These are phyloP conservation scores for Talaromyces islandicus DNA, from an alignment of 2,329 filamentous ascomycete genomes.

Conservation along the genomic window DNA sequence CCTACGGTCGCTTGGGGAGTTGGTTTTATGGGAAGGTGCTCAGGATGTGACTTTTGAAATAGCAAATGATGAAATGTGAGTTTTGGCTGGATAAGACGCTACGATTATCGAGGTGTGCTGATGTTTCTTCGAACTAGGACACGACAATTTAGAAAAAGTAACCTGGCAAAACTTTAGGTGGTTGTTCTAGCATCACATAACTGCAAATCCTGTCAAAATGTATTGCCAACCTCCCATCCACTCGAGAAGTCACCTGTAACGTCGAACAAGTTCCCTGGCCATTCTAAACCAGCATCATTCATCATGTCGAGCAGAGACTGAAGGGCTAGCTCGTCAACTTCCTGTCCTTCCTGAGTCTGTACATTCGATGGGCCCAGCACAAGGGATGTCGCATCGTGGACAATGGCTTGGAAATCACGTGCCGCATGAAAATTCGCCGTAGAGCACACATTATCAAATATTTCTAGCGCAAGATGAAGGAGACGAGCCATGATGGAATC, in stretches of 20 bases:
- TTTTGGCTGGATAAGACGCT: neutral
- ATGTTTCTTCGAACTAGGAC: neutral
- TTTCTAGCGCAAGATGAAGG: slow-evolving; percentile 9
- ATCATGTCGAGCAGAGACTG: slow-evolving; percentile 13
- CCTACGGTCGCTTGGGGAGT: slow-evolving; percentile 14
- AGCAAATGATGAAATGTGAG: slow-evolving; percentile 14
- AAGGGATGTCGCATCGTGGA: slow-evolving; percentile 12
- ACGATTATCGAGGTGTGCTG: neutral
- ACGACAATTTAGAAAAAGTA: neutral
- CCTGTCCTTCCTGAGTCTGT: neutral
- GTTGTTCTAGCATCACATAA: neutral
- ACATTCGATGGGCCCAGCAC: slow-evolving; percentile 1
- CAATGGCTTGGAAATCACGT: slow-evolving; percentile 13
- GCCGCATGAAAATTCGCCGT: slow-evolving; percentile 10
- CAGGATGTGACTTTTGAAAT: slow-evolving; percentile 19
- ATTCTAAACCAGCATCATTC: slow-evolving; percentile 14
- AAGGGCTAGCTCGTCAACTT: slow-evolving; percentile 11
- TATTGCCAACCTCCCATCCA: neutral
- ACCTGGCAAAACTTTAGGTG: neutral
- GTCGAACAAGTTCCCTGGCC: slow-evolving; percentile 13
- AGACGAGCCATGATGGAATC: slow-evolving; percentile 10
- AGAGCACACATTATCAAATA: slow-evolving; percentile 13
- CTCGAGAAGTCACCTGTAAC: slow-evolving; percentile 2
- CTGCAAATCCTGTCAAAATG: neutral
- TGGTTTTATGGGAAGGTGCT: slow-evolving; percentile 20